Evolutionary conservation across 129 eudicot genomes (phyloP), one percentile per base, ranked within the genome.

Genomic region (Artemisia tridentata): DNA sequence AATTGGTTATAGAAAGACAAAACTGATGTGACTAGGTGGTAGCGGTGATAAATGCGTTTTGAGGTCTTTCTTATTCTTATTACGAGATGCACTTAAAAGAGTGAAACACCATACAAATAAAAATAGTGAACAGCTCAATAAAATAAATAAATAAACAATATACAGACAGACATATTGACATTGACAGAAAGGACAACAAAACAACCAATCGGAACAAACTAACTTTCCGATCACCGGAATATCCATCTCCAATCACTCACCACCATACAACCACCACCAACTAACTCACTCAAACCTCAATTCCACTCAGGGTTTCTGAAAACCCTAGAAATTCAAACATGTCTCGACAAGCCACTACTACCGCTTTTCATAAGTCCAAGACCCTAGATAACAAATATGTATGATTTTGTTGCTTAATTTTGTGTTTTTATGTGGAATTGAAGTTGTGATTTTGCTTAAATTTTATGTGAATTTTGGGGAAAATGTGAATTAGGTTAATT

Each of bases 331-430:
- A 51, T 50, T 2, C 16, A 50, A 50, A 60, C 45, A 91, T 93
- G 98, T 82, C 97, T 71, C 92, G 98, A 29, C 97, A 87, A 70
- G 59, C 86, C 71, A 50, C 97, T 20, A 31, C 92, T 2, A 69
- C 92, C 45, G 92, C 91, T 61, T 80, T 89, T 57, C 92, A 87
- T 73, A 89, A 93, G 79, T 81, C 92, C 15, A 93, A 89, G 72
- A 93, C 98, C 49, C 96, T 93, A 69, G 97, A 89, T 81, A 84
- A 90, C 69, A 93, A 89, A 93, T 93, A 89, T 67, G 98, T 93
- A 82, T 76, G 92, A 43, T 67, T 18, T 65, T 72, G 31, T 68
- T n/a, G 45, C 58, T 25, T 7, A 13, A 9, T 41, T 6, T 23
- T 17, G 29, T 29, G 16, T 47, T 11, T 15, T 67, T 13, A 51